These are phyloP conservation scores for Stachybotrys chartarum DNA, from an alignment of 2,329 filamentous ascomycete species.

Conservation along the genomic window DNA sequence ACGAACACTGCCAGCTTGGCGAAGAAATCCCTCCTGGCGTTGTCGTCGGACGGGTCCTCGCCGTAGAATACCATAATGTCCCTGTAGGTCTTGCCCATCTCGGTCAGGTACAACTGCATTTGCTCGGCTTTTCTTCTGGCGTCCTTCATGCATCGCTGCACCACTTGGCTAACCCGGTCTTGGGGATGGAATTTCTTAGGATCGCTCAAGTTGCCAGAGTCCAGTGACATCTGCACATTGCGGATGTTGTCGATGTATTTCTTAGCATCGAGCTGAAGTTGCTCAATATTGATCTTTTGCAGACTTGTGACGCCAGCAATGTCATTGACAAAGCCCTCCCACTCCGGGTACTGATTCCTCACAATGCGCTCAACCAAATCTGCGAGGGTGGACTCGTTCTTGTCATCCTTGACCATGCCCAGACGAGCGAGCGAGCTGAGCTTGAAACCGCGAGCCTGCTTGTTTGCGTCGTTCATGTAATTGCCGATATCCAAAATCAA, in stretches of 20 bases:
- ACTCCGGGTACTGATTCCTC: conserved; percentile 91
- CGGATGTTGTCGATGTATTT: conserved; percentile 92
- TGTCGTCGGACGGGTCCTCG: conserved; percentile 87
- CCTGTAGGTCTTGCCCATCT: conserved; percentile 85
- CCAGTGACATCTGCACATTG: conserved; percentile 86
- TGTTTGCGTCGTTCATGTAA: conserved; percentile 99
- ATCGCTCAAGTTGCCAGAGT: conserved; percentile 90
- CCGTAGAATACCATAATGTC: conserved; percentile 97
- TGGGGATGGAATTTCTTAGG: conserved; percentile 97
- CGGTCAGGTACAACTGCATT: conserved; percentile 86
- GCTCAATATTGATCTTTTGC: conserved; percentile 93
- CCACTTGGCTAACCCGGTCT: conserved; percentile 86
- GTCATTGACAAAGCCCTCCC: conserved; percentile 82
- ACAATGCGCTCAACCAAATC: conserved; percentile 96
- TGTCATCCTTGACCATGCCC: conserved; percentile 98
- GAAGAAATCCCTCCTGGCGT: conserved; percentile 92
- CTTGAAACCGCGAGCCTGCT: conserved; percentile 97
- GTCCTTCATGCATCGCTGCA: conserved; percentile 94
- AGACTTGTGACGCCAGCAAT: conserved; percentile 70
- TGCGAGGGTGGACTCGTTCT: conserved; percentile 93
- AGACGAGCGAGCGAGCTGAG: conserved; percentile 86
- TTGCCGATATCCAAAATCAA: conserved; percentile 97
- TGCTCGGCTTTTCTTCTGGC: conserved; percentile 93
- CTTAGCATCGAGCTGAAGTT: conserved; percentile 78
- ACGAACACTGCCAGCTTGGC: conserved; percentile 87